These are phyloP conservation scores for Apiospora malaysiana DNA, from an alignment of 2,329 filamentous ascomycete genomes.

Conservation along the genomic window DNA sequence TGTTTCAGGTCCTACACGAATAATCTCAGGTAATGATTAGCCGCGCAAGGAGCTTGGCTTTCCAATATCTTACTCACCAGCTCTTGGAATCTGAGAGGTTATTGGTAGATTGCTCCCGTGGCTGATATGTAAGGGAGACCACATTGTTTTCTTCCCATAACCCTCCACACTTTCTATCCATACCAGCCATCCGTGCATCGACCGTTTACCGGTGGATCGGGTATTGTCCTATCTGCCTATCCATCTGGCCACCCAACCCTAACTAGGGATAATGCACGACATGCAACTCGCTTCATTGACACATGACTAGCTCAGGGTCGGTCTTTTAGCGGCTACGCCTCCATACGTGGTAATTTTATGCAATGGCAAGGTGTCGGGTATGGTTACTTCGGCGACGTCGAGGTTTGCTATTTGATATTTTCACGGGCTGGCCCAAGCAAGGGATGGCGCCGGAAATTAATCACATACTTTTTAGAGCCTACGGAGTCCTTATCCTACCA, in stretches of 20 bases:
- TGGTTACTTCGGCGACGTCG: background rate
- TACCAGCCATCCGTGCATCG: background rate
- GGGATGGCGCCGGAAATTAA: background rate
- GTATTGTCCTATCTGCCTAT: background rate
- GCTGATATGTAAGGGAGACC: background rate
- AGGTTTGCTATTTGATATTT: background rate
- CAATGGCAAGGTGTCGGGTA: background rate
- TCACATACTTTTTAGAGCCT: no score
- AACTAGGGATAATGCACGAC: conserved; percentile 3
- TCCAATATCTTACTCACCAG: background rate
- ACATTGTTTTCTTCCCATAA: background rate
- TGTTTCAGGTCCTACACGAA: background rate
- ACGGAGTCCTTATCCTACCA: background rate
- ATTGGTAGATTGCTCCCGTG: background rate
- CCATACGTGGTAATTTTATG: background rate
- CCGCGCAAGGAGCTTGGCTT: background rate
- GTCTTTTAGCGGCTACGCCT: background rate
- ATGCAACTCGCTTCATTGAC: background rate
- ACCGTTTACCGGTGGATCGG: background rate
- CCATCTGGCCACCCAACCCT: background rate
- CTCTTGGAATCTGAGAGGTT: background rate
- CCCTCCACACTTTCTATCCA: background rate
- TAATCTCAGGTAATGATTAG: background rate
- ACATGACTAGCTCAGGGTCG: background rate
- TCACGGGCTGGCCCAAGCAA: background rate